Percentiles rank a stretch among this genome's conserved stretches.
Conservation (phyloP, 148 eudicot genomes). For the Camellia granthamiana region DNA sequence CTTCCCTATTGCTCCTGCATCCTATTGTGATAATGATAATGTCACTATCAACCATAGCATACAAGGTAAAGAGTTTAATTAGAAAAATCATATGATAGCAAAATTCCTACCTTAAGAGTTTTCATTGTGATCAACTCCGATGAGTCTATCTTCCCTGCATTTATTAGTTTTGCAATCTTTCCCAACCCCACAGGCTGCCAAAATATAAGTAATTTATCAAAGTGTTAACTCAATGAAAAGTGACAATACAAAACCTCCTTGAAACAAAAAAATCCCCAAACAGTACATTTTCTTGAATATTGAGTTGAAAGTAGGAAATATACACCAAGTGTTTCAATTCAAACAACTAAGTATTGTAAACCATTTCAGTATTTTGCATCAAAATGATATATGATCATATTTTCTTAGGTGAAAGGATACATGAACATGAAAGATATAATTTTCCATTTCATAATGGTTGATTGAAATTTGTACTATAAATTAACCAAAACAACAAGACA, state of each 20-base stretch:
- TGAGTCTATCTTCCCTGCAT: slow-evolving; percentile 93
- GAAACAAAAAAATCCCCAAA: not conserved
- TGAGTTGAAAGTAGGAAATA: too few relatives aligned
- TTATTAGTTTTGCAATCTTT: slow-evolving; percentile 87
- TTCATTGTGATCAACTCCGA: slow-evolving; percentile 96
- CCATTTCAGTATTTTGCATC: too few relatives aligned
- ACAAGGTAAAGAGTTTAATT: not conserved
- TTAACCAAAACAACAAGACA: too few relatives aligned
- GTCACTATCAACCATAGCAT: slow-evolving; percentile 12
- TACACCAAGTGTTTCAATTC: too few relatives aligned
- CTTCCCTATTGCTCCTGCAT: slow-evolving; percentile 88
- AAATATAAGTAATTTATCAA: not conserved
- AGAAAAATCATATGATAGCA: not conserved
- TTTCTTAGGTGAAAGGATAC: too few relatives aligned
- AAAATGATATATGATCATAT: too few relatives aligned
- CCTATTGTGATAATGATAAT: slow-evolving; percentile 33
- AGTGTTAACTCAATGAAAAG: not conserved
- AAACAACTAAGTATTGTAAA: too few relatives aligned
- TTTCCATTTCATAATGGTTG: too few relatives aligned
- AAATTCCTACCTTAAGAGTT: slow-evolving; percentile 64
- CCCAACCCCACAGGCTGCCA: slow-evolving; percentile 95
- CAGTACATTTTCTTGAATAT: not conserved
- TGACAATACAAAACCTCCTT: not conserved
- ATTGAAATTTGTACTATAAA: too few relatives aligned
- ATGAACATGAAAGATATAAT: too few relatives aligned